Conservation (phyloP, 371 early-diverging fungal genomes). For the Lichtheimia hyalospora region DNA sequence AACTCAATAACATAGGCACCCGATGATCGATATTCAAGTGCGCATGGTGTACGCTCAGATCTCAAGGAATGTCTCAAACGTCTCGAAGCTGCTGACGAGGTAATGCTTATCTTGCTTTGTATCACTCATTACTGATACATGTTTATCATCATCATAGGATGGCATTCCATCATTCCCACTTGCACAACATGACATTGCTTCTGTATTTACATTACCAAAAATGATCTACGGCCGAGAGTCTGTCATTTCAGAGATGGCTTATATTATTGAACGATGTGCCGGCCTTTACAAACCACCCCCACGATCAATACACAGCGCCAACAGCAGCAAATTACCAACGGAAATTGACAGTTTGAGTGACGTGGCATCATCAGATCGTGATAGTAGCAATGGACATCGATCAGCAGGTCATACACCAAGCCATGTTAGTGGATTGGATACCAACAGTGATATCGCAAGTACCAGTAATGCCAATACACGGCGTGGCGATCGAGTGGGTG, state of each 20-base stretch:
- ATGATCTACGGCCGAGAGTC: constrained; percentile 41
- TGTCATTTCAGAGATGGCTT: constrained; percentile 34
- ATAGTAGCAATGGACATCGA: constrained; percentile 8
- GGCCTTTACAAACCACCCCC: constrained; percentile 24
- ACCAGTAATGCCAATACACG: constrained; percentile 6
- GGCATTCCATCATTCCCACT: constrained; percentile 28
- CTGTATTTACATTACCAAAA: constrained; percentile 45
- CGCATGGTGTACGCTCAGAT: constrained; percentile 55
- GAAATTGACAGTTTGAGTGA: constrained; percentile 19
- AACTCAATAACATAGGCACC: constrained; percentile 34
- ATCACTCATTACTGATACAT: neutral
- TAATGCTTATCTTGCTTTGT: neutral
- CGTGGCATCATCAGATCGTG: constrained; percentile 10
- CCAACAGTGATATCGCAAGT: constrained; percentile 29
- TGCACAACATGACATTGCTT: constrained; percentile 43
- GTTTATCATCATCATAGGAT: neutral
- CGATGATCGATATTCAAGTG: constrained; percentile 56
- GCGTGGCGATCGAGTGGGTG: neutral
- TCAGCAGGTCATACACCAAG: constrained; percentile 33
- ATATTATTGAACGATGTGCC: constrained; percentile 35
- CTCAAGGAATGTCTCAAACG: constrained; percentile 47
- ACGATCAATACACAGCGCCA: neutral
- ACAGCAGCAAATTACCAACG: constrained; percentile 10
- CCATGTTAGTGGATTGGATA: constrained; percentile 27
- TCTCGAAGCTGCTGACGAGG: constrained; percentile 30